Conservation (phyloP, 1,284 basidiomycete genomes). For the Leccinum griseonigrum region DNA sequence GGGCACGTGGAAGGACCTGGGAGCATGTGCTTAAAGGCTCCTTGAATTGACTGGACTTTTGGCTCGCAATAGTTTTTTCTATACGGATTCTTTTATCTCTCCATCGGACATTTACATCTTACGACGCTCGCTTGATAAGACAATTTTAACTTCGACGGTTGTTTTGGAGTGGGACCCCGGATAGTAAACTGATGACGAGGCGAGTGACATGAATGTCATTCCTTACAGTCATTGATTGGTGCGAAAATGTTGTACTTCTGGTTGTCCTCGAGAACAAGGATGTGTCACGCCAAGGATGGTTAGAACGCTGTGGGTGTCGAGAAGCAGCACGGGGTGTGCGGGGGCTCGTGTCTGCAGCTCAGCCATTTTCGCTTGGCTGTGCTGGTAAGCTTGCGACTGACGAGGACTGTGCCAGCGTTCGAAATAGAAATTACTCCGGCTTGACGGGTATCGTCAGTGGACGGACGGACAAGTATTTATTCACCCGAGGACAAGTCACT, state of each 20-base stretch:
- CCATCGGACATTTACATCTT: neutral
- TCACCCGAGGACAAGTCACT: neutral
- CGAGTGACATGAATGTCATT: neutral
- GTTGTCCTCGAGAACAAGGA: neutral
- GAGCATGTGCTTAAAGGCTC: slow-evolving; percentile 14
- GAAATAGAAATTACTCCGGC: slow-evolving; percentile 13
- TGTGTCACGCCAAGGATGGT: neutral
- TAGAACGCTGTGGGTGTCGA: neutral
- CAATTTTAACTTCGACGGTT: neutral
- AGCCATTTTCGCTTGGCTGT: slow-evolving; percentile 20
- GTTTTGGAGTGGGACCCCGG: neutral
- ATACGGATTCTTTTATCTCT: neutral
- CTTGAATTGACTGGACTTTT: neutral
- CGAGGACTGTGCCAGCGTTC: neutral
- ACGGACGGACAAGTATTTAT: slow-evolving; percentile 17
- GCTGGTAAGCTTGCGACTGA: neutral
- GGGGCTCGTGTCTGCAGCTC: slow-evolving; percentile 11
- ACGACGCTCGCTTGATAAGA: neutral
- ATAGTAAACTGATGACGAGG: neutral
- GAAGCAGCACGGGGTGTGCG: slow-evolving; percentile 15
- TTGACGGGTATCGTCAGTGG: slow-evolving; percentile 16
- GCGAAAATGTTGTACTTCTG: neutral
- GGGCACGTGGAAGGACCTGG: slow-evolving; percentile 27
- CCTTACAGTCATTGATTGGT: neutral
- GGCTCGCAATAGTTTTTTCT: neutral